Evolutionary conservation across 306 rosid species (phyloP).

Genomic region (Lathyrus aphaca): DNA sequence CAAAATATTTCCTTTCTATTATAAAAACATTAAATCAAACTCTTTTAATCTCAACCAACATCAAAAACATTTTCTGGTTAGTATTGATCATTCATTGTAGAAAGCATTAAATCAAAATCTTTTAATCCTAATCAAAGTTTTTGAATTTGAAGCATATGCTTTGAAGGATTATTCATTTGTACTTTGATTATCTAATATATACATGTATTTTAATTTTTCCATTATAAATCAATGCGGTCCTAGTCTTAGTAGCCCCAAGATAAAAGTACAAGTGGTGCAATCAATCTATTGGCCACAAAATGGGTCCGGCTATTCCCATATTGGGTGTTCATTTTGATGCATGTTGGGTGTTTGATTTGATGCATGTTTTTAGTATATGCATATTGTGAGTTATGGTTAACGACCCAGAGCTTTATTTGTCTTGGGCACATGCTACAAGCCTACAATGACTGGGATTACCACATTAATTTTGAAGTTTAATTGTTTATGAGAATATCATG

Average conservation of each 20-base stretch:
- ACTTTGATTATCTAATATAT: background rate
- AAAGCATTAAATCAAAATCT: background rate
- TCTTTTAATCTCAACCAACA: background rate
- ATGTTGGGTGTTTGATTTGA: background rate
- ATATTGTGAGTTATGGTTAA: background rate
- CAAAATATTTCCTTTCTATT: too few relatives aligned
- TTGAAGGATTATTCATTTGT: conserved; percentile 5
- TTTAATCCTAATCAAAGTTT: background rate
- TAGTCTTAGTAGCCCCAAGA: background rate
- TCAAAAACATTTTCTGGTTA: background rate
- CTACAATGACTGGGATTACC: too few relatives aligned
- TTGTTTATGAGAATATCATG: conserved; percentile 6
- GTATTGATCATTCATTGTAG: background rate
- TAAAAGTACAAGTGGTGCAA: background rate
- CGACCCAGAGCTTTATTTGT: background rate
- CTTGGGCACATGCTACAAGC: background rate
- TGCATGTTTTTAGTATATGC: background rate
- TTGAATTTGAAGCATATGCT: background rate
- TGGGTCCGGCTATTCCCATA: background rate
- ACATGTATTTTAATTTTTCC: conserved; percentile 4
- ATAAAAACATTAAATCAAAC: too few relatives aligned
- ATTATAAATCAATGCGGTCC: background rate
- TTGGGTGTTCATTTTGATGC: too few relatives aligned
- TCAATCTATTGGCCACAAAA: conserved; percentile 14
- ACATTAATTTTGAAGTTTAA: background rate